phyloP scores from a whole-genome alignment of 768 basidiomycete species.

The Termitomyces sp. region DNA sequence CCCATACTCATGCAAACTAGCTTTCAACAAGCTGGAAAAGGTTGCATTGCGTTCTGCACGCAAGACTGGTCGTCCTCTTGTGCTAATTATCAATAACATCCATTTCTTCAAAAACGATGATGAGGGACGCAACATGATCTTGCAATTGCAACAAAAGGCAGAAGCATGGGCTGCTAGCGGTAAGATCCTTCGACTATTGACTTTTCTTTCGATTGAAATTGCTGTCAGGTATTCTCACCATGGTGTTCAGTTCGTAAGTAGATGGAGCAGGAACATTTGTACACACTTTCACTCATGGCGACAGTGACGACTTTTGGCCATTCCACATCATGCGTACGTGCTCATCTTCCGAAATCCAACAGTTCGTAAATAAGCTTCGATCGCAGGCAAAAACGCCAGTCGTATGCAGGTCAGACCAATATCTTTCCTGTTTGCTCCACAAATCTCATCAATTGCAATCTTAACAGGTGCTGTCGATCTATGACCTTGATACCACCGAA shows the following conservation, averaged over 20 bases:
- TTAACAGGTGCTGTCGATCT: slow-evolving; percentile 61
- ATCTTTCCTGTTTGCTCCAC: not conserved
- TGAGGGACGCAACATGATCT: slow-evolving; percentile 70
- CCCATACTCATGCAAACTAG: slow-evolving; percentile 26
- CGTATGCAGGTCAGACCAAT: slow-evolving; percentile 59
- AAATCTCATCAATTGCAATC: not conserved
- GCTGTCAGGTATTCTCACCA: slow-evolving; percentile 60
- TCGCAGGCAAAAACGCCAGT: slow-evolving; percentile 61
- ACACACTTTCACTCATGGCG: slow-evolving; percentile 8
- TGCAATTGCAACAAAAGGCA: slow-evolving; percentile 83
- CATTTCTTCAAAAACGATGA: slow-evolving; percentile 76
- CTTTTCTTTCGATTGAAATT: not conserved
- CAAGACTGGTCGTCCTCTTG: slow-evolving; percentile 60
- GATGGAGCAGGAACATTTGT: not conserved
- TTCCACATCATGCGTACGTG: slow-evolving; percentile 61
- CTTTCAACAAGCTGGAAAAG: slow-evolving; percentile 81
- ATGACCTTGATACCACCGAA: slow-evolving; percentile 60
- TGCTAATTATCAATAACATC: slow-evolving; percentile 79
- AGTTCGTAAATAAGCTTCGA: slow-evolving; percentile 6
- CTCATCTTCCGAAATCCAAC: slow-evolving; percentile 9
- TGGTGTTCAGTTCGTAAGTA: slow-evolving; percentile 73
- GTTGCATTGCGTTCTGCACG: slow-evolving; percentile 67
- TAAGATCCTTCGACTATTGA: slow-evolving; percentile 24
- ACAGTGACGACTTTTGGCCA: slow-evolving; percentile 83
- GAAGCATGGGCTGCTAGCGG: slow-evolving; percentile 84